Evolutionary conservation across 106 monocot genomes (phyloP).

Genomic region (Gastrodia elata): DNA sequence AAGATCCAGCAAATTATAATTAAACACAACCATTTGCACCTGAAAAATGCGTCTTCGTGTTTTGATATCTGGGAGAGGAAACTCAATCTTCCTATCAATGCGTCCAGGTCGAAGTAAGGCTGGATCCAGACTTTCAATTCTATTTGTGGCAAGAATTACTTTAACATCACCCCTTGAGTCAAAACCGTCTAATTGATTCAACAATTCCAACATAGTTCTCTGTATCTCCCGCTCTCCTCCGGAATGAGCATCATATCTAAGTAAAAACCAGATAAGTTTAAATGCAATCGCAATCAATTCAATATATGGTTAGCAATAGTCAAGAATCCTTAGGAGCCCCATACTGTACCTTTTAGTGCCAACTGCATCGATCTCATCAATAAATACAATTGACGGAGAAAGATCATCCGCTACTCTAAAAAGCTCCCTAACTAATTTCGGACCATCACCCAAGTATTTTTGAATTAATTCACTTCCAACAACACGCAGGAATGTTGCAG

Average conservation of each 20-base stretch:
- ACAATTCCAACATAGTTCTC: constrained; percentile 92
- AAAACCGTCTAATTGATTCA: constrained; percentile 92
- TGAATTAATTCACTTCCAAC: constrained; percentile 97
- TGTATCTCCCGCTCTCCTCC: constrained; percentile 97
- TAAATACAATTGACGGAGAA: constrained; percentile 95
- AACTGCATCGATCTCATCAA: constrained; percentile 96
- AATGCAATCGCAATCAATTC: neutral
- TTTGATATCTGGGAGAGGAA: constrained; percentile 94
- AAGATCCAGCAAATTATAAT: neutral
- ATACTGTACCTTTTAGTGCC: constrained; percentile 72
- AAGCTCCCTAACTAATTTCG: constrained; percentile 92
- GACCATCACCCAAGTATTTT: constrained; percentile 95
- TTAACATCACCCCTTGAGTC: constrained; percentile 96
- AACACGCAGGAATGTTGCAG: constrained; percentile 91
- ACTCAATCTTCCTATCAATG: constrained; percentile 91
- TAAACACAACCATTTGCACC: constrained; percentile 21
- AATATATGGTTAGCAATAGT: neutral
- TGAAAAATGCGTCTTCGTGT: constrained; percentile 86
- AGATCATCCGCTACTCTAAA: constrained; percentile 95
- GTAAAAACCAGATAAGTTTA: neutral
- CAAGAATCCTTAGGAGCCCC: neutral
- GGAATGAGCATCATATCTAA: constrained; percentile 96
- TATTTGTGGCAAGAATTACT: constrained; percentile 92
- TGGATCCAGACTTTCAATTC: constrained; percentile 93
- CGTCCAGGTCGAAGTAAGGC: constrained; percentile 88